Base-by-base conservation (phyloP, 75 land plant species). In the Selaginella tamariscina region DNA sequence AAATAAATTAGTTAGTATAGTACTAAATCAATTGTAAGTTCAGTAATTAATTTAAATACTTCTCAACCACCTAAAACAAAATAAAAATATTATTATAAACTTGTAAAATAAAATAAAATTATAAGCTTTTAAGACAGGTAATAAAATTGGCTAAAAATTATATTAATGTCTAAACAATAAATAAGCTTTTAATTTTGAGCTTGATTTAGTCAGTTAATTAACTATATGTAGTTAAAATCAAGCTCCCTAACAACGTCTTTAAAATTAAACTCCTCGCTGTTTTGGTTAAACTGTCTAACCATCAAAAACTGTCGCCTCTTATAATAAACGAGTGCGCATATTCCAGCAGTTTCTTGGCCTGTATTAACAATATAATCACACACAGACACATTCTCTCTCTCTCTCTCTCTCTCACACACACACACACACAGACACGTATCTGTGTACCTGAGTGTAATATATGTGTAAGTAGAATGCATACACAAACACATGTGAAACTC, bases 201-300 rank as follows among this genome's bases (percentile, higher is more conserved):
- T n/a, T n/a, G n/a, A n/a, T n/a, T n/a, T n/a, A n/a, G n/a, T n/a
- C n/a, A n/a, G n/a, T n/a, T n/a, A n/a, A n/a, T n/a, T n/a, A n/a
- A 15, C 49, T 39, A 39, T 15, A 39, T 15, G 49, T 39, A 39
- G 49, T 39, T 15, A 15, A 5, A 39, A 39, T 81, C 81, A 33
- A 95, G 79, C 33, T 84, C 82, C 68, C 49, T 72, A 15, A 95
- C 74, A 18, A 95, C 99, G 72, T 91, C 92, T 54, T 83, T 83
- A 70, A 90, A 94, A 62, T 95, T 96, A 70, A 95, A 95, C 1
- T 95, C 92, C 31, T 56, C 82, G n/a, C 93, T 81, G 57, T 84
- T 68, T 71, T 80, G 87, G 73, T 90, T 95, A 67, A 95, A 95
- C 22, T 72, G 75, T 69, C 85, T 84, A 8, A 95, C 97, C 64